phyloP scores from a whole-genome alignment of 1,284 basidiomycete genomes.

The Fistulina hepatica region DNA sequence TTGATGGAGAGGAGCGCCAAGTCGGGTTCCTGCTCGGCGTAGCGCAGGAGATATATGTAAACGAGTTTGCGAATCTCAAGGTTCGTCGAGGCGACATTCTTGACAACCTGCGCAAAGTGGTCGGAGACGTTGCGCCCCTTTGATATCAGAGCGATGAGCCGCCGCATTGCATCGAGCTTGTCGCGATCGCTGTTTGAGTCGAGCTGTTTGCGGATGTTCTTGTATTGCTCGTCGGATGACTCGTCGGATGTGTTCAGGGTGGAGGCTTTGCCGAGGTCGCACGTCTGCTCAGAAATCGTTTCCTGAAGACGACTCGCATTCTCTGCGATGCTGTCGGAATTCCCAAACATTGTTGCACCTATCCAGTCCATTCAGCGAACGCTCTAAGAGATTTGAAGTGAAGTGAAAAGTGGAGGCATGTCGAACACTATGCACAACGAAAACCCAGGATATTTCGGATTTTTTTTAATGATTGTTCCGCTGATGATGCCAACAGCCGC shows the following conservation, averaged over 20 bases:
- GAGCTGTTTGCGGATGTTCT: conserved; percentile 74
- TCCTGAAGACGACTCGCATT: conserved; percentile 76
- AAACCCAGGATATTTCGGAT: no score
- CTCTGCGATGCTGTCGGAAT: conserved; percentile 58
- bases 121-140: conserved; percentile 86
- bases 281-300: conserved; percentile 65
- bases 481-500: no score
- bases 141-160: conserved; percentile 85
- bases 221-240: conserved; percentile 65
- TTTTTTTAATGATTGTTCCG: no score
- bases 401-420: no score
- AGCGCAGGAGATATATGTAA: conserved; percentile 92
- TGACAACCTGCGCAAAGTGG: conserved; percentile 91
- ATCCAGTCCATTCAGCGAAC: no score
- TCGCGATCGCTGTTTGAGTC: conserved; percentile 81
- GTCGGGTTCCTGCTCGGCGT: conserved; percentile 89
- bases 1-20: conserved; percentile 95
- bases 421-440: no score
- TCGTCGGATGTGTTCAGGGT: conserved; percentile 55
- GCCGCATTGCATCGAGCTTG: conserved; percentile 88
- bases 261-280: conserved; percentile 51
- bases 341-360: no score
- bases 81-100: conserved; percentile 83
- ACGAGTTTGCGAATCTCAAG: conserved; percentile 95
- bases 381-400: no score